Conservation (phyloP, 129 eudicot species). For the Flaveria brownii region DNA sequence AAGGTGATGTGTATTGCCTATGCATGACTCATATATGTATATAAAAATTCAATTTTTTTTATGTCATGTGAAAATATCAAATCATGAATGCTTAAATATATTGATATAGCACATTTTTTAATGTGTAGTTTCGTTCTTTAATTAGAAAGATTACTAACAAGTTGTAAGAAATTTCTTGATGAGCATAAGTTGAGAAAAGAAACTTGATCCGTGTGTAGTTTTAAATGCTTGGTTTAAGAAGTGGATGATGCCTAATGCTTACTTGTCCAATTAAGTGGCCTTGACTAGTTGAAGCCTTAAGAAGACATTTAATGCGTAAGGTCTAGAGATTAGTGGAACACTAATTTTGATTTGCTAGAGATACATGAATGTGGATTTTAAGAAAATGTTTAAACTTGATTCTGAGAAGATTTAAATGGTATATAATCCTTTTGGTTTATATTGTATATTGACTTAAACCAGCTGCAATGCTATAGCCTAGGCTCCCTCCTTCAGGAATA, state of each 20-base stretch:
- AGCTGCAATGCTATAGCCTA: not conserved
- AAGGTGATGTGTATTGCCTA: not conserved
- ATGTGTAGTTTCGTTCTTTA: not conserved
- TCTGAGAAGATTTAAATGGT: not conserved
- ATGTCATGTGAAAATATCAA: not conserved
- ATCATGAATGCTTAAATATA: not conserved
- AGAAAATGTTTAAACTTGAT: not conserved
- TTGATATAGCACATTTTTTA: not conserved
- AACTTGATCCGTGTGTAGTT: not conserved
- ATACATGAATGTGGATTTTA: slow-evolving; percentile 17
- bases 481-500: not conserved
- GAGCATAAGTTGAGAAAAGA: slow-evolving; percentile 22
- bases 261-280: not conserved
- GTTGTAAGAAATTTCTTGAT: not conserved
- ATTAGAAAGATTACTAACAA: slow-evolving; percentile 11
- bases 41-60: not conserved
- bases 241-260: slow-evolving; percentile 10
- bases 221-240: not conserved
- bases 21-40: slow-evolving; percentile 8
- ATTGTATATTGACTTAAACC: not conserved
- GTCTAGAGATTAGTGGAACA: slow-evolving; percentile 17
- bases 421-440: not conserved
- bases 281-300: slow-evolving; percentile 3
- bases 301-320: not conserved
- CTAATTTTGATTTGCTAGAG: not conserved